phyloP scores from a whole-genome alignment of 106 monocot species.

The Vanilla planifolia region DNA sequence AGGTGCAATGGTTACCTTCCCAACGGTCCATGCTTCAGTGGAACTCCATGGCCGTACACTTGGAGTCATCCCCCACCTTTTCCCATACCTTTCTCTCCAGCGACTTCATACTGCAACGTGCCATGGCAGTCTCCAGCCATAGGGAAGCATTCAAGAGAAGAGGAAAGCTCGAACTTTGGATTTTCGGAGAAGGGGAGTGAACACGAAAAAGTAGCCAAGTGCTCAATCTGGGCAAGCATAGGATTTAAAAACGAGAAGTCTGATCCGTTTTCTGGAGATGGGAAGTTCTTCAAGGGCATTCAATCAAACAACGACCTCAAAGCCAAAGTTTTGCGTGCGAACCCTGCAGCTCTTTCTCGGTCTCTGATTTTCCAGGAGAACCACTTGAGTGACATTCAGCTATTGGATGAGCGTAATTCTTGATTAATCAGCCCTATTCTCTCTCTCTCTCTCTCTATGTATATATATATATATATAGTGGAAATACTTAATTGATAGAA shows the following conservation, averaged over 20 bases:
- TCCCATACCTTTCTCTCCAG: constrained; percentile 41
- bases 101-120: constrained; percentile 30
- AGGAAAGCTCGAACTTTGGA: constrained; percentile 15
- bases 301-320: constrained; percentile 1
- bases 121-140: constrained; percentile 26
- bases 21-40: constrained; percentile 14
- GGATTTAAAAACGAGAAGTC: constrained; percentile 13
- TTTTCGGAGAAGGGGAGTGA: constrained; percentile 27
- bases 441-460: too few species aligned
- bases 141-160: constrained; percentile 67
- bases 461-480: too few species aligned
- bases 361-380: constrained; percentile 35
- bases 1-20: constrained; percentile 9
- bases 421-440: too few species aligned
- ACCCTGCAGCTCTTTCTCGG: constrained; percentile 41
- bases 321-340: constrained; percentile 26
- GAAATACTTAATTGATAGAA: too few species aligned
- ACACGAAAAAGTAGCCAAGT: constrained; percentile 20
- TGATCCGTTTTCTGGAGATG: background rate
- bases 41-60: constrained; percentile 34
- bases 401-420: too few species aligned
- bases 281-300: constrained; percentile 11
- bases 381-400: too few species aligned
- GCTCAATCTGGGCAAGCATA: constrained; percentile 20
- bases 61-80: constrained; percentile 23